Evolutionary conservation across 805 yeast genomes (phyloP).

Genomic region (Vanderwaltozyma tropicalis): DNA sequence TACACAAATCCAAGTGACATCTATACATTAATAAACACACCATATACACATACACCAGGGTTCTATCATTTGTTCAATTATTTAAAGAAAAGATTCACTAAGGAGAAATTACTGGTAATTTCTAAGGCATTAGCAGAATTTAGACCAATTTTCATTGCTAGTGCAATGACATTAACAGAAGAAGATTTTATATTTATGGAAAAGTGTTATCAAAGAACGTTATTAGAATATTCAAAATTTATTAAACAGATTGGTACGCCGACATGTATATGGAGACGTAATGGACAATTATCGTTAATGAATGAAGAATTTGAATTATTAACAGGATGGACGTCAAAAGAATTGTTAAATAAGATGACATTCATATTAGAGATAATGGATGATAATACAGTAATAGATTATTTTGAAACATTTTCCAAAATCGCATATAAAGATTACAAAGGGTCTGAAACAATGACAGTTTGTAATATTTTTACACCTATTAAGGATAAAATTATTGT

Average conservation of each 20-base stretch:
- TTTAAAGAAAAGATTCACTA: constrained; percentile 58
- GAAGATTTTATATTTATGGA: constrained; percentile 92
- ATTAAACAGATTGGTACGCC: constrained; percentile 85
- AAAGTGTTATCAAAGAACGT: constrained; percentile 87
- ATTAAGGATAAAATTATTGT: constrained; percentile 40
- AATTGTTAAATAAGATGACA: constrained; percentile 53
- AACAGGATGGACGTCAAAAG: constrained; percentile 80
- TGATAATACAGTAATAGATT: constrained; percentile 75
- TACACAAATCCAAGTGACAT: constrained; percentile 67
- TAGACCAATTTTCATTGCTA: constrained; percentile 87
- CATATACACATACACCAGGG: constrained; percentile 86
- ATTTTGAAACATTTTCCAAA: constrained; percentile 73
- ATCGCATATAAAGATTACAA: constrained; percentile 86
- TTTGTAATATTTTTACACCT: constrained; percentile 67
- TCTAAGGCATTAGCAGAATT: constrained; percentile 84
- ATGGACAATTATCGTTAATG: constrained; percentile 90
- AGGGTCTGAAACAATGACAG: constrained; percentile 82
- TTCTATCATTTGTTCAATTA: constrained; percentile 74
- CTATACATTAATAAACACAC: constrained; percentile 60
- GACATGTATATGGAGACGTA: constrained; percentile 88
- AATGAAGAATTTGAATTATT: constrained; percentile 87
- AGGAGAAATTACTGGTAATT: constrained; percentile 63
- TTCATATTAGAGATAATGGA: constrained; percentile 78
- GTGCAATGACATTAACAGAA: constrained; percentile 73
- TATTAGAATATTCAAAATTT: constrained; percentile 79